Percentiles rank a stretch among this genome's conserved stretches.
Conservation (phyloP, 352 stramenopile genomes). For the Aphanomyces euteiches region DNA sequence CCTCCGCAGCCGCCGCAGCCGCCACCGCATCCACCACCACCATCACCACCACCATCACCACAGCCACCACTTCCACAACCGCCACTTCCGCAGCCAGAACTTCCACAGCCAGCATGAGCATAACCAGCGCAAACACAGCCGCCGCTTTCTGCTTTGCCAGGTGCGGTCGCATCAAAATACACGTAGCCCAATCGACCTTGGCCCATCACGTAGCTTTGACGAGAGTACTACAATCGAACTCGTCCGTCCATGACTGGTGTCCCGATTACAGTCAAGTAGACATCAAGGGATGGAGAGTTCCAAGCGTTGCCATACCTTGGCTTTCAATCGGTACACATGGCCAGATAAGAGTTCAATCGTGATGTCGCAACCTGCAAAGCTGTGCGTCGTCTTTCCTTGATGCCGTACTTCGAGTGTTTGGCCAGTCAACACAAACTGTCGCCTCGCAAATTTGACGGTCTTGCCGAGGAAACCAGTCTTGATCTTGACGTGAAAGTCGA, state of each 20-base stretch:
- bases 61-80: not conserved
- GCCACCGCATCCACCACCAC: too few relatives aligned
- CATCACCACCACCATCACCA: too few relatives aligned
- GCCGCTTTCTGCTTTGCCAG: not conserved
- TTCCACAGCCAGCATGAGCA: not conserved
- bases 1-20: too few relatives aligned
- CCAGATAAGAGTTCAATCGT: not conserved
- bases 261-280: too few relatives aligned
- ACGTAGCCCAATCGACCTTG: not conserved
- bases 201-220: not conserved
- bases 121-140: not conserved
- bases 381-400: not conserved
- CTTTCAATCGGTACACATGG: constrained; percentile 5
- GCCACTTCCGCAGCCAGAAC: not conserved
- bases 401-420: not conserved
- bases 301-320: too few relatives aligned
- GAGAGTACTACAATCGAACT: too few relatives aligned
- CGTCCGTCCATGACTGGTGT: too few relatives aligned
- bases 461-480: not conserved
- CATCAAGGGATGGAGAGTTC: too few relatives aligned
- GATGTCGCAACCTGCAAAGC: not conserved
- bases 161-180: not conserved
- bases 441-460: not conserved
- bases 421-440: not conserved
- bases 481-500: not conserved